These are phyloP conservation scores for Polychytrium aggregatum DNA, from an alignment of 192 early-diverging fungal species.

Conservation along the genomic window DNA sequence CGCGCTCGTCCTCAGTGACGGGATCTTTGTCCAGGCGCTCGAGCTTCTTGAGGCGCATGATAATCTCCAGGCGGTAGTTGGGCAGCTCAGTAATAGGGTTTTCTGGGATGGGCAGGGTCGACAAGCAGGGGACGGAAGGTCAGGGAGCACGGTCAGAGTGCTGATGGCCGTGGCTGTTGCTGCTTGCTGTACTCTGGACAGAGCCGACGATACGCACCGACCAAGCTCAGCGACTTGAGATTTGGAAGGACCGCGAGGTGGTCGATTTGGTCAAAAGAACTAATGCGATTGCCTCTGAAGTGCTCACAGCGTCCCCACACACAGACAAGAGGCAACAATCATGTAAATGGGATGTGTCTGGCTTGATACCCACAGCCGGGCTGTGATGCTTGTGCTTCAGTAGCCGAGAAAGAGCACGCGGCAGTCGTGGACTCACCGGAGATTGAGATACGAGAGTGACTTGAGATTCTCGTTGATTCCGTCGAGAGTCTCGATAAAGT, in stretches of 20 bases:
- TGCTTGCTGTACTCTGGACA: neutral
- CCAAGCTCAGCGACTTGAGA: slow-evolving; percentile 28
- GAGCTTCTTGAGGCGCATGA: slow-evolving; percentile 28
- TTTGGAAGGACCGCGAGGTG: slow-evolving; percentile 17
- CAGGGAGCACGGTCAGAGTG: neutral
- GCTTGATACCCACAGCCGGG: no score
- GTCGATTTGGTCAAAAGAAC: slow-evolving; percentile 26
- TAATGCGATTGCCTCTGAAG: slow-evolving; percentile 32
- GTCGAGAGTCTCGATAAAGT: slow-evolving; percentile 25
- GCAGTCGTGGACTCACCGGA: slow-evolving; percentile 10
- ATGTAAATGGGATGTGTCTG: no score
- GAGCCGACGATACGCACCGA: slow-evolving; percentile 19
- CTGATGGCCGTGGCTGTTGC: no score
- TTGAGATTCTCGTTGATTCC: slow-evolving; percentile 12
- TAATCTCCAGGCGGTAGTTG: slow-evolving; percentile 38
- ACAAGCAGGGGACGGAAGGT: neutral
- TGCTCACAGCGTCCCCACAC: no score
- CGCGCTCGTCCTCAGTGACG: slow-evolving; percentile 38
- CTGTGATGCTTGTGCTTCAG: no score
- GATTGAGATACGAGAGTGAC: slow-evolving; percentile 33
- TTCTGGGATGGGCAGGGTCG: slow-evolving; percentile 10
- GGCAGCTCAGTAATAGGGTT: slow-evolving; percentile 31
- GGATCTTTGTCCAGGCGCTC: slow-evolving; percentile 43
- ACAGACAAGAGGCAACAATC: no score
- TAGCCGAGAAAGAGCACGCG: neutral